A percentile compares a stretch with the other conserved stretches of the same genome.
These are phyloP conservation scores for Kregervanrija pseudodelftensis DNA, from an alignment of 805 yeast species.

Conservation along the genomic window DNA sequence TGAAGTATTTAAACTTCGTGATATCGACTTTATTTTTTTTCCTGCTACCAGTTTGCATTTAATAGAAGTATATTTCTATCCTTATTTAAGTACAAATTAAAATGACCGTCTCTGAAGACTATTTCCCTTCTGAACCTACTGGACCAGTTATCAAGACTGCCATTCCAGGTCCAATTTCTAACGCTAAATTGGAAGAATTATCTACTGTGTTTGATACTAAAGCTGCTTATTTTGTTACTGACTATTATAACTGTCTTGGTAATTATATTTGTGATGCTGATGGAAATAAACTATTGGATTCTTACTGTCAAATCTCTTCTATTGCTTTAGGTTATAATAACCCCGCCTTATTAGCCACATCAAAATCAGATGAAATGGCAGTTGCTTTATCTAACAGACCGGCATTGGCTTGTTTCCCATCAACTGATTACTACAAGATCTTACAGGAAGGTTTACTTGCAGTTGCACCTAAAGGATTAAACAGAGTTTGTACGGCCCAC, in stretches of 20 bases:
- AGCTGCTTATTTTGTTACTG: constrained; percentile 57
- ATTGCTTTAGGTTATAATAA: constrained; percentile 67
- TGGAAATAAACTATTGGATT: constrained; percentile 54
- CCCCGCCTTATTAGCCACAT: constrained; percentile 51
- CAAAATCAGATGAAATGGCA: constrained; percentile 56
- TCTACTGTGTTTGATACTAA: constrained; percentile 50
- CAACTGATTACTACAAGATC: constrained; percentile 43
- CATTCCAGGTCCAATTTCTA: constrained; percentile 43
- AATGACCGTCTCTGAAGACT: constrained; percentile 22
- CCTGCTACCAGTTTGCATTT: not conserved
- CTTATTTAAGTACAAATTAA: not conserved
- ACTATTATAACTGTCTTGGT: constrained; percentile 56
- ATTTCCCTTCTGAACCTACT: constrained; percentile 43
- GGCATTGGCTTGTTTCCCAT: constrained; percentile 60
- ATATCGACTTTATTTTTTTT: too few species aligned
- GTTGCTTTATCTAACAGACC: constrained; percentile 63
- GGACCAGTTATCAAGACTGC: constrained; percentile 37
- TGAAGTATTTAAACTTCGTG: too few species aligned
- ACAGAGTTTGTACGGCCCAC: constrained; percentile 56
- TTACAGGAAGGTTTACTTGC: constrained; percentile 42
- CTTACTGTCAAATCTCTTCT: constrained; percentile 68
- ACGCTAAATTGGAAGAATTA: constrained; percentile 31
- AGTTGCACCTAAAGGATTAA: constrained; percentile 59
- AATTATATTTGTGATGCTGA: constrained; percentile 63
- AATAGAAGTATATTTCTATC: not conserved